A percentile compares a stretch with the other conserved stretches of the same genome.
phyloP scores from a whole-genome alignment of 805 yeast species.

The Saturnispora dispora region DNA sequence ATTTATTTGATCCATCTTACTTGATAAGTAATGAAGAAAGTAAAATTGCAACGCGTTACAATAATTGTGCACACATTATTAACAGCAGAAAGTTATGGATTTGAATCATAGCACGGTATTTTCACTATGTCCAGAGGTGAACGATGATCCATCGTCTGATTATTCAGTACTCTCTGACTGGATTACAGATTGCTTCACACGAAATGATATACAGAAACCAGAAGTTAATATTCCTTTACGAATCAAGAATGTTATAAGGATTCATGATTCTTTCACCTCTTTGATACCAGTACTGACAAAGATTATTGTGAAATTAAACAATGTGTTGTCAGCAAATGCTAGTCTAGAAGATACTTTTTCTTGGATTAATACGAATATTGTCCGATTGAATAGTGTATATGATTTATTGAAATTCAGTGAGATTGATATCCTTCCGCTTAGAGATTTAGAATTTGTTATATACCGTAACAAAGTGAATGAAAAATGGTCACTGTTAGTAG shows the following conservation, averaged over 20 bases:
- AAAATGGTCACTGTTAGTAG: not conserved
- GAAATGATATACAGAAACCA: not conserved
- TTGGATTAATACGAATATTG: conserved; percentile 7
- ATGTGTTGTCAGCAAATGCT: not conserved
- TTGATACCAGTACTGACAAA: conserved; percentile 10
- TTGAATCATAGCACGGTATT: not conserved
- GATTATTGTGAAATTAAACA: not conserved
- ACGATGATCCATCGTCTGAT: not conserved
- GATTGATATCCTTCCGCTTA: conserved; percentile 6
- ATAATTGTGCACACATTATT: not conserved
- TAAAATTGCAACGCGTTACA: not conserved
- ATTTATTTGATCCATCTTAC: conserved; percentile 1
- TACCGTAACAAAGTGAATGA: conserved; percentile 4
- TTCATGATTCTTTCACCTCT: conserved; percentile 14
- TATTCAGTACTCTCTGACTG: conserved; percentile 3
- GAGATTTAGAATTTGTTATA: conserved; percentile 11
- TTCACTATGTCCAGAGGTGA: not conserved
- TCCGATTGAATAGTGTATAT: conserved; percentile 6
- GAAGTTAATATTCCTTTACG: conserved; percentile 1
- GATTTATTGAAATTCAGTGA: conserved; percentile 5
- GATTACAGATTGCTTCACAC: not conserved
- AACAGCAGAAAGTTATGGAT: not conserved
- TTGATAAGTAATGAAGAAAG: not conserved
- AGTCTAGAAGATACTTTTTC: conserved; percentile 1
- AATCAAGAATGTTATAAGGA: conserved; percentile 11